Conservation (phyloP, 768 basidiomycete species). For the Suillus lakei region DNA sequence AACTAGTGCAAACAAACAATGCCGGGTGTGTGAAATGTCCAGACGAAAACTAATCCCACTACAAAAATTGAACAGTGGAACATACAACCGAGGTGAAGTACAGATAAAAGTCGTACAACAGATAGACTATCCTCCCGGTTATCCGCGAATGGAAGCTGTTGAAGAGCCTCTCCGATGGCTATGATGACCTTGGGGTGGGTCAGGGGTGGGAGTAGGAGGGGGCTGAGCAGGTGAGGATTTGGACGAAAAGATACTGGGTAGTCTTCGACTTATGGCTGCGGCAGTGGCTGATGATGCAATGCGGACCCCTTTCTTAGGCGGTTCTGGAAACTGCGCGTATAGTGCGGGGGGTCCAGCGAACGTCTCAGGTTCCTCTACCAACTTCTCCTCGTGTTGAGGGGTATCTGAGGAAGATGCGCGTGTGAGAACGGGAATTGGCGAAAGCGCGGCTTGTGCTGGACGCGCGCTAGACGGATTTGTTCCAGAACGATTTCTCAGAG, state of each 20-base stretch:
- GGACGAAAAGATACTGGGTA: slow-evolving; percentile 71
- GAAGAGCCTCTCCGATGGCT: slow-evolving; percentile 51
- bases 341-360: slow-evolving; percentile 71
- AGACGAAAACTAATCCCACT: slow-evolving; percentile 29
- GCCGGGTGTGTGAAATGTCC: slow-evolving; percentile 23
- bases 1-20: slow-evolving; percentile 15
- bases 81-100: slow-evolving; percentile 17
- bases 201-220: slow-evolving; percentile 37
- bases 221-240: slow-evolving; percentile 43
- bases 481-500: slow-evolving; percentile 62
- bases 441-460: slow-evolving; percentile 47
- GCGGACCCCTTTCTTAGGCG: slow-evolving; percentile 56
- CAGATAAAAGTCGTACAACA: slow-evolving; percentile 11
- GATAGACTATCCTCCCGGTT: neutral
- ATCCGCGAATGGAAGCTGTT: slow-evolving; percentile 39
- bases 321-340: slow-evolving; percentile 75
- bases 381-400: slow-evolving; percentile 40
- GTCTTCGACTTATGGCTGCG: slow-evolving; percentile 56
- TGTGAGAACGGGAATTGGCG: slow-evolving; percentile 44
- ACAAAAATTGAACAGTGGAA: slow-evolving; percentile 17
- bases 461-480: slow-evolving; percentile 62
- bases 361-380: slow-evolving; percentile 50
- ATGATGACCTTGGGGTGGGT: slow-evolving; percentile 21
- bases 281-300: slow-evolving; percentile 48
- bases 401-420: slow-evolving; percentile 65